Evolutionary conservation across 768 basidiomycete genomes (phyloP).

Genomic region (Mycena capillaripes): DNA sequence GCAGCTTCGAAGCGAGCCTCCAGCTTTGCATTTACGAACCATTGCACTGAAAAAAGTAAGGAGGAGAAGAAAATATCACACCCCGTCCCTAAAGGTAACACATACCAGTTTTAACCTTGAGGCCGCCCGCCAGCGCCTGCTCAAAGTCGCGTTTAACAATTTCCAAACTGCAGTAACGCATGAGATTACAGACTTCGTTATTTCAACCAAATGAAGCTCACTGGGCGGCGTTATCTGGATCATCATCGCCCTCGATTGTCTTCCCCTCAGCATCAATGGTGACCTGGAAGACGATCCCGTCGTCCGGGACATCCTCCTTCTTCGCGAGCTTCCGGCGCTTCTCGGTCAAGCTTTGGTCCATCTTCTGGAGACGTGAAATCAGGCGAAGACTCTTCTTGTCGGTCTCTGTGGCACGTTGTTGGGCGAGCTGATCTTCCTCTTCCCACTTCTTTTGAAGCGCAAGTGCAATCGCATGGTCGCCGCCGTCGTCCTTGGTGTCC

Average conservation of each 20-base stretch:
- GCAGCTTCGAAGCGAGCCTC: slow-evolving; percentile 28
- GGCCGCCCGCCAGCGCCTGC: background rate
- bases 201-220: background rate
- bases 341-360: slow-evolving; percentile 26
- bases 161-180: slow-evolving; percentile 9
- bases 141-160: slow-evolving; percentile 31
- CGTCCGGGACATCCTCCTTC: slow-evolving; percentile 20
- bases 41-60: slow-evolving; percentile 12
- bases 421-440: slow-evolving; percentile 18
- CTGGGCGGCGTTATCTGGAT: slow-evolving; percentile 32
- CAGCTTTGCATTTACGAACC: slow-evolving; percentile 33
- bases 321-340: slow-evolving; percentile 12
- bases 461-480: slow-evolving; percentile 20
- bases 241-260: slow-evolving; percentile 31
- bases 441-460: slow-evolving; percentile 32
- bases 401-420: background rate
- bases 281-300: slow-evolving; percentile 27
- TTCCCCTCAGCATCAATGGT: slow-evolving; percentile 27
- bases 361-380: slow-evolving; percentile 21
- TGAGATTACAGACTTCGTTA: background rate
- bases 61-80: too few relatives aligned
- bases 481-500: slow-evolving; percentile 2
- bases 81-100: too few relatives aligned
- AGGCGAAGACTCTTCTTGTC: slow-evolving; percentile 14
- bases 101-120: slow-evolving; percentile 27